Conservation (phyloP, 1,284 basidiomycete genomes). For the Veloporphyrellus conicus region DNA sequence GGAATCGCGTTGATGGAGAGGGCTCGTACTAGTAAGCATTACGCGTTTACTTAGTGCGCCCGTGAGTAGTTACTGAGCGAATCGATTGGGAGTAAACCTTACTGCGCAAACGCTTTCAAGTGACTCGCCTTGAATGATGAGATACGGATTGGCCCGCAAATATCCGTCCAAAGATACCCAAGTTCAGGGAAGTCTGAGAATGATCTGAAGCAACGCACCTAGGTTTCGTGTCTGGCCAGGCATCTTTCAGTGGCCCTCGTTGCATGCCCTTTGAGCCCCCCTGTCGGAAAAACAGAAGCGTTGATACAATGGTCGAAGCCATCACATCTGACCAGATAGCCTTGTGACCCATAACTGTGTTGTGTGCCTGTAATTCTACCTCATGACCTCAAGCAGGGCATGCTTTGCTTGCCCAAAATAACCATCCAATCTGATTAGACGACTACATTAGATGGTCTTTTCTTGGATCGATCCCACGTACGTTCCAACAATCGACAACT, state of each 20-base stretch:
- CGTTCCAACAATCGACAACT: background rate
- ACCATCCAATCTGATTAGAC: background rate
- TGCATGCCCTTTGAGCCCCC: background rate
- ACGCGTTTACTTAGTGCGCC: background rate
- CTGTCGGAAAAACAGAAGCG: background rate
- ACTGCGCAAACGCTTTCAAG: background rate
- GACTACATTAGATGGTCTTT: background rate
- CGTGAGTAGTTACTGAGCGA: background rate
- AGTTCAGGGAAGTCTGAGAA: background rate
- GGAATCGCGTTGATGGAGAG: background rate
- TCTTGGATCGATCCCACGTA: slow-evolving; percentile 1
- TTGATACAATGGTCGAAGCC: no score
- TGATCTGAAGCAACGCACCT: background rate
- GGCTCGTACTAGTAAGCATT: background rate
- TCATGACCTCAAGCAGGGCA: background rate
- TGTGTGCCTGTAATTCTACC: background rate
- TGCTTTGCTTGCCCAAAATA: background rate
- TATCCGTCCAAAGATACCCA: background rate
- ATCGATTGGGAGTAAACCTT: no score
- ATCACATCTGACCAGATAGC: background rate
- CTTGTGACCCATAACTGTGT: background rate
- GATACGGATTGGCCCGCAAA: background rate
- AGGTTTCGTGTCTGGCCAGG: background rate
- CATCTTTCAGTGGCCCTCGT: background rate
- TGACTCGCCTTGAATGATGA: background rate